Evolutionary conservation across 441 rosid genomes (phyloP).

Genomic region (Theobroma grandiflorum): DNA sequence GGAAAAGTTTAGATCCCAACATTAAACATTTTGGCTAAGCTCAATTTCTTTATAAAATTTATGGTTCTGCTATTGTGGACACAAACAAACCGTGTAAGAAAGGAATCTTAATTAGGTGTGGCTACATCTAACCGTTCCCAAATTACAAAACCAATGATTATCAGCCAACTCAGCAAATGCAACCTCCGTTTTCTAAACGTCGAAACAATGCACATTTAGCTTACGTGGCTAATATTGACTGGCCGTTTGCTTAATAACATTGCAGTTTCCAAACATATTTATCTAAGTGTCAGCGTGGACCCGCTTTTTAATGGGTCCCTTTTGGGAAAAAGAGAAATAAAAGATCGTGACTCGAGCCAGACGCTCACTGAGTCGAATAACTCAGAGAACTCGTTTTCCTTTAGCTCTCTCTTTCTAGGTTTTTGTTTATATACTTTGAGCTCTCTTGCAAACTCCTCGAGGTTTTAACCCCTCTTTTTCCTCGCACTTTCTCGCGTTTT

Average conservation of each 20-base stretch:
- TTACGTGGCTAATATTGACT: background rate
- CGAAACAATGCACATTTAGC: background rate
- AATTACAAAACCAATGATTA: background rate
- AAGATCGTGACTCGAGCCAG: background rate
- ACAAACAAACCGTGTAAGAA: no score
- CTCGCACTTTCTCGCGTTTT: constrained; percentile 17
- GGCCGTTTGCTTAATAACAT: background rate
- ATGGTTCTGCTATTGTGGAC: no score
- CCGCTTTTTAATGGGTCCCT: background rate
- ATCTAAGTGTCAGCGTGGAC: background rate
- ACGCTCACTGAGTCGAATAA: constrained; percentile 28
- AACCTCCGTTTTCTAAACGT: background rate
- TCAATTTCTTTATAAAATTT: no score
- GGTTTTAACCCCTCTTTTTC: constrained; percentile 34
- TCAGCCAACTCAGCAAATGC: background rate
- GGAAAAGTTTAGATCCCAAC: no score
- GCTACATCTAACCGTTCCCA: background rate
- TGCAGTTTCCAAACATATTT: background rate
- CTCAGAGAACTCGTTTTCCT: constrained; percentile 19
- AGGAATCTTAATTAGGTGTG: no score
- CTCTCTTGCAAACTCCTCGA: constrained; percentile 15
- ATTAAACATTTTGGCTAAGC: no score
- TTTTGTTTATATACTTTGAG: constrained; percentile 27
- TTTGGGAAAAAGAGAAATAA: background rate
- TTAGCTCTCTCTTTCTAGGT: constrained; percentile 32